Evolutionary conservation across 805 yeast genomes (phyloP), one percentile per base, ranked within the genome.

Genomic region (Zygotorulaspora chibaensis): DNA sequence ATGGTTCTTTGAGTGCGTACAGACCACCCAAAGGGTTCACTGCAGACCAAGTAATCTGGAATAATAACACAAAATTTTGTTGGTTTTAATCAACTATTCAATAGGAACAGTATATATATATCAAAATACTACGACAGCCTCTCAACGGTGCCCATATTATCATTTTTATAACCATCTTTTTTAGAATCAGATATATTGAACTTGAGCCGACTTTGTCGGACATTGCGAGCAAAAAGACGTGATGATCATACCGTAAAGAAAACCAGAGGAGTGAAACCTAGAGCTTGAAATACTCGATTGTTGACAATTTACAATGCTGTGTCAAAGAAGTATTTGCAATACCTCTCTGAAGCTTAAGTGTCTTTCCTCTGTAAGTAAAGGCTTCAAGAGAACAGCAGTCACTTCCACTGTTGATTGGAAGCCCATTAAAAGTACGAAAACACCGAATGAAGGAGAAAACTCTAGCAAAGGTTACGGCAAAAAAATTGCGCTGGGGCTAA

Each of bases 391-490:
- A 48, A 61, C 70, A 1, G 74, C 73, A 2, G 79, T 81, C 51
- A 84, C 90, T 0, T 80, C 88, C 2, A 80, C 82, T 29, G 77
- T 85, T 20, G 96, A 88, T 64, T 87, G 96, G 96, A 78, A 82
- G 58, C 95, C 95, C 0, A 73, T 88, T 48, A 79, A 71, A 57
- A 69, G 87, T 1, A 67, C 57, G 27, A 57, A 52, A 38, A 61
- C 62, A 4, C 69, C 69, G 2, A 66, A 72, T 18, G 77, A 73
- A 47, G 65, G 68, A 44, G 71, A 69, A 46, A 66, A 62, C 50
- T 66, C 55, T 49, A 71, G 69, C 48, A 56, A 28, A 53, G 57
- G 50, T 44, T 58, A 43, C 55, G 59, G 57, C 61, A 44, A 62
- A 50, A 55, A 59, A 48, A 58, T 71, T 20, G 66, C 68, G n/a